Evolutionary conservation across 2,329 filamentous ascomycete species (phyloP), one percentile per base, ranked within the genome.

Genomic region (Apiospora phragmitis): DNA sequence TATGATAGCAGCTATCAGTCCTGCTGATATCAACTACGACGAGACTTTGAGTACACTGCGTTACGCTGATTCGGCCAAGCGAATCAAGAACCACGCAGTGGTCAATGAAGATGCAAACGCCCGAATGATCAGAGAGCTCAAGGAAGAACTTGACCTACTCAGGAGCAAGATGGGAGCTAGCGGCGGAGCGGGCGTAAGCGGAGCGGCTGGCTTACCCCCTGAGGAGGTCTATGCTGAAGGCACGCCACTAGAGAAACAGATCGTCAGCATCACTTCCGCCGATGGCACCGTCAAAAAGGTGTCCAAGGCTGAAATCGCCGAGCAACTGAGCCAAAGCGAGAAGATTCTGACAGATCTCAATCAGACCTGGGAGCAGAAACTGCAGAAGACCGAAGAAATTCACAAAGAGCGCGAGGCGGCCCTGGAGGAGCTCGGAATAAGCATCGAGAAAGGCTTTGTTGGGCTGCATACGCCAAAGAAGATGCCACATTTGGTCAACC

Each of bases 71-170:
- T 98, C 94, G 9, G 96, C 96, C 35, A 99, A 99, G 85, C 91
- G 96, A 77, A 99, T 99, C 88, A 98, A 98, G 94, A 99, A 99
- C 84, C 96, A 99, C 81, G 96, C 96, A 70, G 96, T 99, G 68
- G 93, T 99, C 81, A 99, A 99, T 85, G 96, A 99, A 81, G 96
- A 99, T 83, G 95, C 96, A 65, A 99, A 99, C 79, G 96, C 96
- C 72, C 93, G 96, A 76, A 99, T 99, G 96, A 98, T 99, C 74
- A 89, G 96, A 81, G 96, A 99, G 80, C 86, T 99, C 73, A 99
- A 99, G 80, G 96, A 99, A 81, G 96, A 99, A 79, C 83, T 99
- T 71, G 90, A 93, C 1, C 87, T 97, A 72, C 85, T 99, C 70
- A 89, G 96, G 76, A 92, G 93, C 76, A 98, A 99, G 79, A 88